Percentiles rank a stretch among this genome's conserved stretches.
Conservation (phyloP, 768 basidiomycete species). For the Leccinum broughii region DNA sequence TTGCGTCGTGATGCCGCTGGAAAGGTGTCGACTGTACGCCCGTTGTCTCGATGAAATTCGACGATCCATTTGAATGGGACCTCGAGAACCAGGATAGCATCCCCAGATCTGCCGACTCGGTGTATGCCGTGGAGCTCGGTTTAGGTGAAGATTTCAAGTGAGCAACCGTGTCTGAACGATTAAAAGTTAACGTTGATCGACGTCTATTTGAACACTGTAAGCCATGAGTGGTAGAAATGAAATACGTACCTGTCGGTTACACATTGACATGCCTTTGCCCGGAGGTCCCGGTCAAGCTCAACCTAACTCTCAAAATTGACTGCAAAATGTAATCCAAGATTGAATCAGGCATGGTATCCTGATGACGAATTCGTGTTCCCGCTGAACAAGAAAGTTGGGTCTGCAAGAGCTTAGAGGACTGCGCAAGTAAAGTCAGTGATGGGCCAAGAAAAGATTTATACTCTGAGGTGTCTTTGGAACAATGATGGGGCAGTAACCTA, state of each 20-base stretch:
- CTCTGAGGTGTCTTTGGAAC: slow-evolving; percentile 62
- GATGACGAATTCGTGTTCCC: slow-evolving; percentile 93
- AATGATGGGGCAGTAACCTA: slow-evolving; percentile 75
- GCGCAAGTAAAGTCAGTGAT: slow-evolving; percentile 79
- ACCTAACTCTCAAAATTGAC: slow-evolving; percentile 96
- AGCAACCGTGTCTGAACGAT: too few relatives aligned
- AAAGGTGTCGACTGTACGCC: too few relatives aligned
- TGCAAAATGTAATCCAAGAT: slow-evolving; percentile 93
- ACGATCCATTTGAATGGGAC: too few relatives aligned
- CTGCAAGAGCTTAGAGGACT: slow-evolving; percentile 58
- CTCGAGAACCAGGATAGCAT: too few relatives aligned
- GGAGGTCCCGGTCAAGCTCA: slow-evolving; percentile 65
- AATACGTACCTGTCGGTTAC: slow-evolving; percentile 63
- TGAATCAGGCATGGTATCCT: slow-evolving; percentile 97
- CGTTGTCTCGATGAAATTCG: too few relatives aligned
- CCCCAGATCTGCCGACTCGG: too few relatives aligned
- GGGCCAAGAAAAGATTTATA: slow-evolving; percentile 91
- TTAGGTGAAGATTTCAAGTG: too few relatives aligned
- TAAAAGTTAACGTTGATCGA: slow-evolving; percentile 73
- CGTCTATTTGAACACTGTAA: slow-evolving; percentile 86
- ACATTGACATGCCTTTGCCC: slow-evolving; percentile 75
- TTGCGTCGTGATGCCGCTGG: too few relatives aligned
- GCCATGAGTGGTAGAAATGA: neutral
- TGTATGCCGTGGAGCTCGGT: too few relatives aligned
- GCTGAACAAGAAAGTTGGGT: slow-evolving; percentile 88